Evolutionary conservation across 2,329 filamentous ascomycete species (phyloP).

Genomic region (Canariomyces notabilis): DNA sequence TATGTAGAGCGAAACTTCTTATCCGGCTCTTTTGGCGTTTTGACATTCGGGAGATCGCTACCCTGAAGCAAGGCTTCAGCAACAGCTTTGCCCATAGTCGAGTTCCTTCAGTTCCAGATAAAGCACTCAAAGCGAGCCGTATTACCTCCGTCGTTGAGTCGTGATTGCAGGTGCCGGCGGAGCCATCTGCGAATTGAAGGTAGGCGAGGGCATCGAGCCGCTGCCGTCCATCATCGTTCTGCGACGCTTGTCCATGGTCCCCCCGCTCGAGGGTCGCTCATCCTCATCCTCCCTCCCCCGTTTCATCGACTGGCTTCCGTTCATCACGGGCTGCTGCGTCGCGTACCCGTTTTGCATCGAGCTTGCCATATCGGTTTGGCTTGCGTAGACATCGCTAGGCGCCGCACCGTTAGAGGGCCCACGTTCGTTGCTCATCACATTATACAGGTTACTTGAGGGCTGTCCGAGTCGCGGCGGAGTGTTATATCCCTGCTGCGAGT

Average conservation of each 20-base stretch:
- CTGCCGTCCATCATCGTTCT: conserved; percentile 30
- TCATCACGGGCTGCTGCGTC: conserved; percentile 58
- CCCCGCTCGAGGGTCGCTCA: conserved; percentile 32
- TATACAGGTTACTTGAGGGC: conserved; percentile 79
- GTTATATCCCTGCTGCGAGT: conserved; percentile 66
- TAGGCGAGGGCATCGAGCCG: conserved; percentile 28
- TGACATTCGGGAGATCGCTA: neutral
- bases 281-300: conserved; percentile 42
- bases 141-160: conserved; percentile 26
- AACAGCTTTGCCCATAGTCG: too few relatives aligned
- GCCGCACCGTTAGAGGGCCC: conserved; percentile 60
- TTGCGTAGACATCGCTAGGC: conserved; percentile 64
- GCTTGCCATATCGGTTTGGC: conserved; percentile 54
- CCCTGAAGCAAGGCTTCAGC: neutral
- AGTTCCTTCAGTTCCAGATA: neutral
- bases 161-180: conserved; percentile 28
- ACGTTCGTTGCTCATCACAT: conserved; percentile 78
- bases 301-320: conserved; percentile 50
- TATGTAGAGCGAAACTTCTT: neutral
- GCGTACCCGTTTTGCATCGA: conserved; percentile 60
- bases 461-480: conserved; percentile 68
- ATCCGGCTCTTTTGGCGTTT: neutral
- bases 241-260: conserved; percentile 31
- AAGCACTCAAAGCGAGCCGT: neutral
- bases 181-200: conserved; percentile 26